Base-by-base conservation (phyloP, 176 grass and related monocot species). In the Guadua angustifolia region DNA sequence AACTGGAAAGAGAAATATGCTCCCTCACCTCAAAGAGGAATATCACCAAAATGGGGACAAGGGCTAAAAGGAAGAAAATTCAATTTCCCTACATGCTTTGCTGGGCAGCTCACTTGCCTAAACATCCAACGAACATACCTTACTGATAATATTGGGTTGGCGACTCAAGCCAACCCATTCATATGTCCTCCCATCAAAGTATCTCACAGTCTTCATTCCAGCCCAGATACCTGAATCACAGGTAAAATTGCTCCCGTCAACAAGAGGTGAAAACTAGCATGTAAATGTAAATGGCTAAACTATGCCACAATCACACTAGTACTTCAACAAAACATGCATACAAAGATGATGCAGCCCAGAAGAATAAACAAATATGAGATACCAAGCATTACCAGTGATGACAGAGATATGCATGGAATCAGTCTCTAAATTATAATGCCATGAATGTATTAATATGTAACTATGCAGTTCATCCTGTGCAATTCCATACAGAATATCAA, bases 141-240 rank as follows among this genome's bases (percentile, higher is more conserved):
- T 99, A 85, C 91, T 91, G 52, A 99, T 95, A 63, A 99, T 95
- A 77, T 95, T 99, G 69, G 96, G 96, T 45, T 99, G 93, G 64
- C 89, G 96, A 71, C 96, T 99, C 81, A 99, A 83, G 44, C 96
- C 96, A 83, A 95, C 96, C 96, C 96, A 99, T 72, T 94, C 89
- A 64, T 99, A 99, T 57, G 93, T 99, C 81, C 92, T 95, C 19
- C 92, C 96, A 85, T 99, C 96, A 24, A 99, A 99, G 83, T 95
- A 95, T 63, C 93, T 90, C 69, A 99, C 96, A 43, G 88, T 95
- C 83, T 85, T 91, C 96, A 99, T 99, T 58, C 96, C 96, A 57
- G 96, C 93, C 93, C 96, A 95, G 77, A 99, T 99, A 90, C 96
- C 96, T 99, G 85, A 87, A 83, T 79, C 73, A 88, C 68, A 84